Evolutionary conservation across 176 grass and related monocot genomes (phyloP).

Genomic region (Olyra latifolia): DNA sequence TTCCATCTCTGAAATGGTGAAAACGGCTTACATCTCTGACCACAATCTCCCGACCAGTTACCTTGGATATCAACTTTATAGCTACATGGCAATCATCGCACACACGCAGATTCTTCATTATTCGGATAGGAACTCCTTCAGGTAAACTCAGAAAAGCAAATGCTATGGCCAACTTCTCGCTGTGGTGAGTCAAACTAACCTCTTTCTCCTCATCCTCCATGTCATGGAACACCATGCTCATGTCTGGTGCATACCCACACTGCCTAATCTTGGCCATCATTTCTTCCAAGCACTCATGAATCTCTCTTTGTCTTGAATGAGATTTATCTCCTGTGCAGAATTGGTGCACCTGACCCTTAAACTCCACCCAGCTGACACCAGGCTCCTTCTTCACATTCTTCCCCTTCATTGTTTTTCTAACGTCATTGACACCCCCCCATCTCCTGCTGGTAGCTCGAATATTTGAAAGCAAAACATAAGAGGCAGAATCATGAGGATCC

Average conservation of each 20-base stretch:
- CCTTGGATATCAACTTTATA: slow-evolving; percentile 65
- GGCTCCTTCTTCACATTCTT: slow-evolving; percentile 70
- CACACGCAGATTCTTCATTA: slow-evolving; percentile 83
- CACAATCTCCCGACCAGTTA: slow-evolving; percentile 61
- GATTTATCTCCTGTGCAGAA: slow-evolving; percentile 62
- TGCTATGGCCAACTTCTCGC: slow-evolving; percentile 72
- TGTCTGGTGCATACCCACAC: slow-evolving; percentile 62
- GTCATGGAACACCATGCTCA: slow-evolving; percentile 72
- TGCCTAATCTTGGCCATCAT: slow-evolving; percentile 55
- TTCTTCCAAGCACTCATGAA: slow-evolving; percentile 51
- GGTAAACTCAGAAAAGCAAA: slow-evolving; percentile 69
- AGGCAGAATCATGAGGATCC: slow-evolving; percentile 61
- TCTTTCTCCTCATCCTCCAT: slow-evolving; percentile 87
- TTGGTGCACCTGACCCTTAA: slow-evolving; percentile 66
- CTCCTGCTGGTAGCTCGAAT: slow-evolving; percentile 56
- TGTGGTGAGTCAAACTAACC: slow-evolving; percentile 64
- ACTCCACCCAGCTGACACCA: slow-evolving; percentile 73
- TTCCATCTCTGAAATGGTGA: slow-evolving; percentile 67
- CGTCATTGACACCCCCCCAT: slow-evolving; percentile 54
- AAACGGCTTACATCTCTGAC: slow-evolving; percentile 73
- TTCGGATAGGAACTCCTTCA: slow-evolving; percentile 56
- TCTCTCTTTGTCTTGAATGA: slow-evolving; percentile 51
- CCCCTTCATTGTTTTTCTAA: slow-evolving; percentile 55
- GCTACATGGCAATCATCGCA: slow-evolving; percentile 76
- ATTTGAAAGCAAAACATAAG: slow-evolving; percentile 73